Conservation (phyloP, 345 rosid species). For the Hirschfeldia incana region DNA sequence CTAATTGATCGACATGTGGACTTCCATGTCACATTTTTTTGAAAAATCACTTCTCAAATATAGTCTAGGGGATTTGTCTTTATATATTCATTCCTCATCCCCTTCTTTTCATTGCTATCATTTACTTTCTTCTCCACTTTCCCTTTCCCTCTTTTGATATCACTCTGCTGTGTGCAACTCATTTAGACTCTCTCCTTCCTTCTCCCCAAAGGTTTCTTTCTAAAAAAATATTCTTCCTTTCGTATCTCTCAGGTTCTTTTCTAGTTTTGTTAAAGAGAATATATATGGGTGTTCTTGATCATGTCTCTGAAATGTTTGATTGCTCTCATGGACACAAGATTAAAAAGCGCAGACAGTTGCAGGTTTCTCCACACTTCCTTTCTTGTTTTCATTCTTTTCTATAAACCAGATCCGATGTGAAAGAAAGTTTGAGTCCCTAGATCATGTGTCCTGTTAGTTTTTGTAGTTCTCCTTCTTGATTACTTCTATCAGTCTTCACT, state of each 20-base stretch:
- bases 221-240: no score
- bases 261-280: not conserved
- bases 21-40: no score
- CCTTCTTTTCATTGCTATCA: not conserved
- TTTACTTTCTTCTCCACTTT: not conserved
- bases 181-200: not conserved
- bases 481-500: not conserved
- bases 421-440: not conserved
- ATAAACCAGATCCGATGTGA: not conserved
- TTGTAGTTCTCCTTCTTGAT: not conserved
- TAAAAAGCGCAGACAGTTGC: slow-evolving; percentile 74
- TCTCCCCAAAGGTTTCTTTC: not conserved
- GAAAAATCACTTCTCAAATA: no score
- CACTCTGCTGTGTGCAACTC: slow-evolving; percentile 10
- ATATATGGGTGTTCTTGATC: slow-evolving; percentile 85
- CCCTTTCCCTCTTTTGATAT: not conserved
- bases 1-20: no score
- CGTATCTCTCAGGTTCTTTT: not conserved
- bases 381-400: not conserved
- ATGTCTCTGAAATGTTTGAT: slow-evolving; percentile 71
- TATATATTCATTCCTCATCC: no score
- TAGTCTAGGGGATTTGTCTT: no score
- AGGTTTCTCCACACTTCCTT: slow-evolving; percentile 44
- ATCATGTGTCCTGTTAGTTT: not conserved
- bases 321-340: slow-evolving; percentile 60